These are phyloP conservation scores for Grosmannia clavigera DNA, from an alignment of 2,329 filamentous ascomycete species.

Conservation along the genomic window DNA sequence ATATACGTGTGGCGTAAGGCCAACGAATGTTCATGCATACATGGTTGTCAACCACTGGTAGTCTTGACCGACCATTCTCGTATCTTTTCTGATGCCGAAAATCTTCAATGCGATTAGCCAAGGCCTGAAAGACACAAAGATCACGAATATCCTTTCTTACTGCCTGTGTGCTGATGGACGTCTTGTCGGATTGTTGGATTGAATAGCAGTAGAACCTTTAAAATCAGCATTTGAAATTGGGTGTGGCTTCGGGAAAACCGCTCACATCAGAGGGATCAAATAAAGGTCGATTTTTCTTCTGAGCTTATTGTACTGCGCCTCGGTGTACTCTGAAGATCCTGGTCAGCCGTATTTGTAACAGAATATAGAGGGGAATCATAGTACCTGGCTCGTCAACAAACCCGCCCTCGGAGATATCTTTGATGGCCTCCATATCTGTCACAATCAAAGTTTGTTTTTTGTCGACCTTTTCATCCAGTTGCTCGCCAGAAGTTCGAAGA, in stretches of 20 bases:
- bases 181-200: conserved; percentile 36
- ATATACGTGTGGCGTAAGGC: neutral
- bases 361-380: neutral
- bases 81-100: conserved; percentile 22
- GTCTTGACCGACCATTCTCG: conserved; percentile 15
- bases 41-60: conserved; percentile 20
- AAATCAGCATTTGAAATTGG: neutral
- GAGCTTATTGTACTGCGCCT: conserved; percentile 6
- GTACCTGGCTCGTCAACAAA: neutral
- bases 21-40: conserved; percentile 3
- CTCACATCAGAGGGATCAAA: conserved; percentile 1
- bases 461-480: too few relatives aligned
- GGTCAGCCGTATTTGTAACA: neutral
- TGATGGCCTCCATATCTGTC: neutral
- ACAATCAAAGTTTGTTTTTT: too few relatives aligned
- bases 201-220: conserved; percentile 26
- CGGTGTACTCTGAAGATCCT: conserved; percentile 1
- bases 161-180: conserved; percentile 26
- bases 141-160: conserved; percentile 7
- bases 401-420: neutral
- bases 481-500: too few relatives aligned
- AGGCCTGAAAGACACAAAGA: neutral
- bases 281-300: conserved; percentile 5
- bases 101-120: neutral
- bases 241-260: too few relatives aligned